phyloP scores from a whole-genome alignment of 345 rosid species.

The Eucalyptus leucophloia region DNA sequence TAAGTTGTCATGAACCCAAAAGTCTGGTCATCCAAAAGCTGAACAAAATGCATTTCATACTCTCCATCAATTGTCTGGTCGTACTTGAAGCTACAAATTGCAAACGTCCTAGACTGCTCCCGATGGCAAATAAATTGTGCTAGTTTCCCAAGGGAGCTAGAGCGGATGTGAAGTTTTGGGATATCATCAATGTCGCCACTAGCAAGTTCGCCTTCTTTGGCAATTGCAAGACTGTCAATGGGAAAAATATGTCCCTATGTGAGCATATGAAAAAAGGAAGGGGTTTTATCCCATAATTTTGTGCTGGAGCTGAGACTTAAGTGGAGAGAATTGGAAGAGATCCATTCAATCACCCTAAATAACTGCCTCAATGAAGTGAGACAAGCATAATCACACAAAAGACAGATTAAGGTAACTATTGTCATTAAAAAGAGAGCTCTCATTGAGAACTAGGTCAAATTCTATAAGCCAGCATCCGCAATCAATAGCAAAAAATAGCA shows the following conservation, averaged over 20 bases:
- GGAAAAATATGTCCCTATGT: neutral
- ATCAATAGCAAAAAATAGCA: neutral
- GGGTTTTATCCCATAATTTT: neutral
- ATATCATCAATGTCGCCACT: conserved; percentile 84
- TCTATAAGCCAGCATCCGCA: neutral
- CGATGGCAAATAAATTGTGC: conserved; percentile 77
- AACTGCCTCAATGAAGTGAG: neutral
- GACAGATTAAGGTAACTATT: neutral
- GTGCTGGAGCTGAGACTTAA: neutral
- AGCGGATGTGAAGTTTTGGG: conserved; percentile 91
- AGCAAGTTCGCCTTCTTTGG: conserved; percentile 82
- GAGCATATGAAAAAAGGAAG: neutral
- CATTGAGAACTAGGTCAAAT: neutral
- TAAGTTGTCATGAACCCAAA: conserved; percentile 68
- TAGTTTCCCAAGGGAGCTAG: conserved; percentile 83
- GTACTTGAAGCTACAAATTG: conserved; percentile 56
- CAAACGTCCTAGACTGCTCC: conserved; percentile 84
- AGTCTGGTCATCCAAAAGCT: conserved; percentile 69
- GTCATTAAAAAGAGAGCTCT: neutral
- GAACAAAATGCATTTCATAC: conserved; percentile 61
- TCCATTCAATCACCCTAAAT: neutral
- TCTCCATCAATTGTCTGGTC: conserved; percentile 54
- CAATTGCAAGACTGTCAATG: conserved; percentile 63
- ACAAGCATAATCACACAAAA: neutral
- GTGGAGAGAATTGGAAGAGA: neutral